A percentile compares a stretch with the other conserved stretches of the same genome.
Evolutionary conservation across 441 rosid species (phyloP).

Genomic region (Biscutella laevigata): DNA sequence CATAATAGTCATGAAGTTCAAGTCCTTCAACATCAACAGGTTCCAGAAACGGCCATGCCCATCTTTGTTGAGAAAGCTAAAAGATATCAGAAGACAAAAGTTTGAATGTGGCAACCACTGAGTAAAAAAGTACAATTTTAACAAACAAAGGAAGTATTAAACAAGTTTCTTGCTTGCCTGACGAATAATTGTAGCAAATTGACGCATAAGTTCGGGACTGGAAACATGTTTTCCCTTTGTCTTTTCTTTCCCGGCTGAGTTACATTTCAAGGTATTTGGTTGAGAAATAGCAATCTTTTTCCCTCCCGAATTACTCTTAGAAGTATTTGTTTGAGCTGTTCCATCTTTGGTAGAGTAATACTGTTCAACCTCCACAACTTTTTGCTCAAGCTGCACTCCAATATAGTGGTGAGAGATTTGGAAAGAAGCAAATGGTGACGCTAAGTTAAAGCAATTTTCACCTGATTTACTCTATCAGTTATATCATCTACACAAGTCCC

Average conservation of each 20-base stretch:
- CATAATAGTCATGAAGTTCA: conserved; percentile 73
- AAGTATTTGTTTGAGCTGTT: conserved; percentile 39
- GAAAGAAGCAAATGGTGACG: neutral
- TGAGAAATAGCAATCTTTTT: conserved; percentile 59
- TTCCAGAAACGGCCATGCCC: conserved; percentile 93
- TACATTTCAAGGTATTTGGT: conserved; percentile 35
- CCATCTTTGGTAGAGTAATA: conserved; percentile 42
- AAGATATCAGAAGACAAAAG: conserved; percentile 4
- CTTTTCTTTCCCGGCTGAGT: conserved; percentile 54
- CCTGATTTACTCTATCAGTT: conserved; percentile 50
- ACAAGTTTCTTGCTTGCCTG: conserved; percentile 42
- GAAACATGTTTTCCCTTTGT: conserved; percentile 52
- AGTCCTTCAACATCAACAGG: conserved; percentile 94
- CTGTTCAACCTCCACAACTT: conserved; percentile 69
- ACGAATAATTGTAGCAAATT: conserved; percentile 50
- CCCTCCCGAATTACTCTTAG: conserved; percentile 47
- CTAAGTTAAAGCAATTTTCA: conserved; percentile 17
- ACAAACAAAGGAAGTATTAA: conserved; percentile 8
- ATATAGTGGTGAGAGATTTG: neutral
- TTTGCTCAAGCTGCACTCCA: conserved; percentile 62
- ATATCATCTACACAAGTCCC: conserved; percentile 50
- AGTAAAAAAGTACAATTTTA: neutral
- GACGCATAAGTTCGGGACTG: conserved; percentile 82
- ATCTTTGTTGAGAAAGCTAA: conserved; percentile 78
- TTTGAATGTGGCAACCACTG: neutral